Evolutionary conservation across 2,329 filamentous ascomycete genomes (phyloP), one percentile per base, ranked within the genome.

Genomic region (Simplicillium sp.): DNA sequence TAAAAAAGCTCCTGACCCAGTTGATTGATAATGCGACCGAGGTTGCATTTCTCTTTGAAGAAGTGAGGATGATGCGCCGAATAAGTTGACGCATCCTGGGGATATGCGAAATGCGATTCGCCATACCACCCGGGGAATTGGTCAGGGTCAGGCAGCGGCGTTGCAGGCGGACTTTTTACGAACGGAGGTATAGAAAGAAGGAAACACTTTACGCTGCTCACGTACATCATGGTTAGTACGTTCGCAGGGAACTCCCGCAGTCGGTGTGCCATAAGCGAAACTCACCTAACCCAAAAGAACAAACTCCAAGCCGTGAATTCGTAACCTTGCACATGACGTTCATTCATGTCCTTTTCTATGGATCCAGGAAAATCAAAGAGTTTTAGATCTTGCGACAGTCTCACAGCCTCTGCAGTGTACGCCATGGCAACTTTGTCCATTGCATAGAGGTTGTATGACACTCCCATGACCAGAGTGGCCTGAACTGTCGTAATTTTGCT

Each of bases 401-500:
- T 25, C 20, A 25, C 20, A 25, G 20, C 20, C 9, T 25, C 20
- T 25, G 20, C 20, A 25, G 20, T 25, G 9, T 25, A 25, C 9
- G 20, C 20, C 20, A 25, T 25, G 20, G 20, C 20, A 9, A 25
- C 20, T 15, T 36, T 32, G 14, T 36, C 14, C 2, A 40, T 20
- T 13, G 20, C 20, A n/a, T 20, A 40, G 7, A 40, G n/a, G 11
- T 40, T 40, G 15, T 50, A 52, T 14, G 54, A 46, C 20, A 52
- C 42, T 25, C 55, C 38, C 16, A 47, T 53, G 6, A 61, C 32
- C 11, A 61, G 35, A 7, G 53, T 31, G 3, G 54, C 54, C 38
- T 62, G 59, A 35, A 61, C 51, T 3, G 54, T 56, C 11, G 52
- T 54, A 12, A 45, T 48, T 37, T 58, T 25, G 20, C 20, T 25